A percentile compares a stretch with the other conserved stretches of the same genome.
Conservation (phyloP, 352 stramenopile genomes). For the Pythium pyrilobum region DNA sequence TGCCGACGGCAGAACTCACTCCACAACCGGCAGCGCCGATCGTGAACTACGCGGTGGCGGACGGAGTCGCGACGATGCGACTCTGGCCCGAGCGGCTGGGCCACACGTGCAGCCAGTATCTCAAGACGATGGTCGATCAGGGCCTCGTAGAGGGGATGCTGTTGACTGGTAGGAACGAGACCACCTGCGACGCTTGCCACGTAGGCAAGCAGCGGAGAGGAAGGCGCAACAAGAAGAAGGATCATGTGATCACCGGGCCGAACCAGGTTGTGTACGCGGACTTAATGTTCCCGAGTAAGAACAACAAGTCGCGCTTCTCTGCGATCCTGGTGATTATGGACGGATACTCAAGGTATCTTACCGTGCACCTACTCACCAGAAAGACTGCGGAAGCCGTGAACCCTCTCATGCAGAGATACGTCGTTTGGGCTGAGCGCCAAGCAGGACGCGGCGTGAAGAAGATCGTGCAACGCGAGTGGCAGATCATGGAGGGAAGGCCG, state of each 20-base stretch:
- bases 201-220: not conserved
- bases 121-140: slow-evolving; percentile 1
- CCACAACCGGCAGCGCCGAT: no score
- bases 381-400: not conserved
- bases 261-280: slow-evolving; percentile 7
- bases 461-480: not conserved
- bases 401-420: not conserved
- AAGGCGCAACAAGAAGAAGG: not conserved
- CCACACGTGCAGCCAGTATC: slow-evolving; percentile 8
- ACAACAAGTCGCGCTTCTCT: not conserved
- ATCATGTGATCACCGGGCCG: not conserved
- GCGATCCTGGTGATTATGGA: slow-evolving; percentile 2
- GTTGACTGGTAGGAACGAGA: not conserved
- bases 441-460: not conserved
- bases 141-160: not conserved
- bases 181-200: not conserved
- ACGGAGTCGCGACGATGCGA: slow-evolving; percentile 22
- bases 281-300: not conserved
- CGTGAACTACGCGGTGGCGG: not conserved
- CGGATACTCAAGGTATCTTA: not conserved
- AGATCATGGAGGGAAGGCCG: not conserved
- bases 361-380: not conserved
- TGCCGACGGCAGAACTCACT: no score
- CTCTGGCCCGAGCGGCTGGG: slow-evolving; percentile 24
- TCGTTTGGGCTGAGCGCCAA: not conserved